Conservation (phyloP, 129 eudicot species). For the Escallonia rubra region DNA sequence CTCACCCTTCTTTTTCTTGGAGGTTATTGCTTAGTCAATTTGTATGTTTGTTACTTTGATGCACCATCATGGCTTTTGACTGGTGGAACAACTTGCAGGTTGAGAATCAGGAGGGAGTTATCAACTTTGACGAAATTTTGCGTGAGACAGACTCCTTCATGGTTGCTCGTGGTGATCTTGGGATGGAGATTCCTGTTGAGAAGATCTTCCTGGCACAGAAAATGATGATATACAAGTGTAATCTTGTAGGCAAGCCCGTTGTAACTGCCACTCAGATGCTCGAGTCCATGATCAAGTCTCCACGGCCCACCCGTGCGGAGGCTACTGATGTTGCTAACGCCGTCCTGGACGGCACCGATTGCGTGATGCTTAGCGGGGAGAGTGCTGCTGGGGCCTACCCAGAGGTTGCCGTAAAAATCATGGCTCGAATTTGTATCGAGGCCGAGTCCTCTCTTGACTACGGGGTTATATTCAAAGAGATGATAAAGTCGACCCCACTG, state of each 20-base stretch:
- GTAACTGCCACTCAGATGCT: conserved; percentile 90
- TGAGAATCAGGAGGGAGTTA: conserved; percentile 85
- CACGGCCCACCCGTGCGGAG: conserved; percentile 78
- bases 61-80: neutral
- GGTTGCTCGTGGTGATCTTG: conserved; percentile 92
- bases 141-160: conserved; percentile 80
- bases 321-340: conserved; percentile 87
- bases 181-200: conserved; percentile 88
- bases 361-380: conserved; percentile 85
- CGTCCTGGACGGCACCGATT: conserved; percentile 83
- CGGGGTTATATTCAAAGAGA: conserved; percentile 60
- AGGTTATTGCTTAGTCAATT: too few relatives aligned
- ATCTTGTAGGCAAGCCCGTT: conserved; percentile 71
- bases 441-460: conserved; percentile 80
- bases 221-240: conserved; percentile 91
- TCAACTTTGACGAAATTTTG: conserved; percentile 77
- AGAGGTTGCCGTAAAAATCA: conserved; percentile 67
- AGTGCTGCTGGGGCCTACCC: conserved; percentile 88
- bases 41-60: neutral
- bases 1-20: neutral
- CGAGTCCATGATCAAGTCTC: conserved; percentile 85
- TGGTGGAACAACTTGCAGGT: conserved; percentile 33
- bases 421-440: conserved; percentile 83
- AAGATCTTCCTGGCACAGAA: conserved; percentile 82
- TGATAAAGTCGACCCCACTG: conserved; percentile 62